A percentile compares a stretch with the other conserved stretches of the same genome.
Conservation (phyloP, 768 basidiomycete genomes). For the Pleurotus citrinopileatus region DNA sequence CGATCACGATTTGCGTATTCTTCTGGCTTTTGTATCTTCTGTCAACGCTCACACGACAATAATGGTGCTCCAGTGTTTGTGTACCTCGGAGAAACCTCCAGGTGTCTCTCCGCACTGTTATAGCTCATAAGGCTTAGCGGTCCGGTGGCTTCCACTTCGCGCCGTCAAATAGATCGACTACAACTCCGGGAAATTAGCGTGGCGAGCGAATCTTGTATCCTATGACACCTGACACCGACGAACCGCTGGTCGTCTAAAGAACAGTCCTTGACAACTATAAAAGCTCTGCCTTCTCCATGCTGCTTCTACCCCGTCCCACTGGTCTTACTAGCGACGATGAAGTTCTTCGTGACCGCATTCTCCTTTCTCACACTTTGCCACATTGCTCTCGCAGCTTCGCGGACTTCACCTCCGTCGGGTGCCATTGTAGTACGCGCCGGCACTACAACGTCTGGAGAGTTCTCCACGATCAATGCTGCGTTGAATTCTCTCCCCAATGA, state of each 20-base stretch:
- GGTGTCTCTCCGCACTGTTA: background rate
- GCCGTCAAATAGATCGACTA: background rate
- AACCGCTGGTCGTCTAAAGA: background rate
- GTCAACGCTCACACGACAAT: background rate
- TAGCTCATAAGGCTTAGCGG: background rate
- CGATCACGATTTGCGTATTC: background rate
- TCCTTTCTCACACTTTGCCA: conserved; percentile 11
- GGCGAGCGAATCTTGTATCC: background rate
- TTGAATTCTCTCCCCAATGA: conserved; percentile 40
- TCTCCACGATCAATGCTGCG: conserved; percentile 35
- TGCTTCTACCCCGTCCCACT: no score
- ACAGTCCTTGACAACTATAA: background rate
- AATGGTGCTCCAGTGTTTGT: background rate
- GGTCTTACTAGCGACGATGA: background rate
- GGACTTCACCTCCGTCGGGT: conserved; percentile 41
- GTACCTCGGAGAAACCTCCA: background rate
- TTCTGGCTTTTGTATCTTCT: no score
- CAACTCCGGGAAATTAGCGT: background rate
- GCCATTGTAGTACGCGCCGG: conserved; percentile 39
- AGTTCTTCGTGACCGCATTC: background rate
- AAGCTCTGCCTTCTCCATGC: no score
- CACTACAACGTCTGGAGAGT: conserved; percentile 37
- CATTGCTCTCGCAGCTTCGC: conserved; percentile 25
- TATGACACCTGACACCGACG: background rate
- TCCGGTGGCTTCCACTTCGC: background rate